phyloP scores from a whole-genome alignment of 2,329 filamentous ascomycete species.

The Talaromyces sp. region DNA sequence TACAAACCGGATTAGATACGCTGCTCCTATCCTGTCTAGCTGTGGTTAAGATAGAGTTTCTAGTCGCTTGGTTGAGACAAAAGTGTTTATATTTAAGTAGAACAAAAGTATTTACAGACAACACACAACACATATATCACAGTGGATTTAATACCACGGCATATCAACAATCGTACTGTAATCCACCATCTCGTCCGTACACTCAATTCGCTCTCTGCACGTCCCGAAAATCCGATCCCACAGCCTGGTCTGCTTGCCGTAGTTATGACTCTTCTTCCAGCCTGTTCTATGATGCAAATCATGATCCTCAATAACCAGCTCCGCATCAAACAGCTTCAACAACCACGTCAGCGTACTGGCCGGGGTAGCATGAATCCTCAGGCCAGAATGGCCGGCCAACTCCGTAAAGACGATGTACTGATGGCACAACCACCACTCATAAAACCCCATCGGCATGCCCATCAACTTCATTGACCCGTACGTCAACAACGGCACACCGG shows the following conservation, averaged over 20 bases:
- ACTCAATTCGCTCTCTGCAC: conserved; percentile 33
- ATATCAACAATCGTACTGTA: conserved; percentile 23
- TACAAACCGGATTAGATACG: too few relatives aligned
- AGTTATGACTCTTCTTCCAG: conserved; percentile 34
- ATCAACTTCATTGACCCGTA: conserved; percentile 33
- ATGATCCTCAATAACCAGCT: conserved; percentile 41
- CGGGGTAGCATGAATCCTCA: conserved; percentile 35
- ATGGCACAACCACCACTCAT: conserved; percentile 46
- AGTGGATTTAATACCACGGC: conserved; percentile 22
- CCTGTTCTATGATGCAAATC: conserved; percentile 35
- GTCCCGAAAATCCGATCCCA: conserved; percentile 35
- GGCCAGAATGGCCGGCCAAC: conserved; percentile 39
- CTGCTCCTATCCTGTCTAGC: too few relatives aligned
- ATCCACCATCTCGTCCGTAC: conserved; percentile 25
- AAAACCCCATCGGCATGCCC: conserved; percentile 44
- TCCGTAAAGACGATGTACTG: conserved; percentile 43
- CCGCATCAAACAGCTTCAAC: conserved; percentile 30
- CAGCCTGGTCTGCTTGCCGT: conserved; percentile 34
- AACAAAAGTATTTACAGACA: not conserved
- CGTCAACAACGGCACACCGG: conserved; percentile 37
- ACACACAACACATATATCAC: not conserved
- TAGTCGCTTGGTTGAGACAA: not conserved
- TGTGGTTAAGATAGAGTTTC: too few relatives aligned
- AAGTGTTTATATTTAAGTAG: not conserved
- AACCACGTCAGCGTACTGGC: conserved; percentile 34